Evolutionary conservation across 1,139 yeast genomes (phyloP).

Genomic region (Yamadazyma kanchanaburiensis): DNA sequence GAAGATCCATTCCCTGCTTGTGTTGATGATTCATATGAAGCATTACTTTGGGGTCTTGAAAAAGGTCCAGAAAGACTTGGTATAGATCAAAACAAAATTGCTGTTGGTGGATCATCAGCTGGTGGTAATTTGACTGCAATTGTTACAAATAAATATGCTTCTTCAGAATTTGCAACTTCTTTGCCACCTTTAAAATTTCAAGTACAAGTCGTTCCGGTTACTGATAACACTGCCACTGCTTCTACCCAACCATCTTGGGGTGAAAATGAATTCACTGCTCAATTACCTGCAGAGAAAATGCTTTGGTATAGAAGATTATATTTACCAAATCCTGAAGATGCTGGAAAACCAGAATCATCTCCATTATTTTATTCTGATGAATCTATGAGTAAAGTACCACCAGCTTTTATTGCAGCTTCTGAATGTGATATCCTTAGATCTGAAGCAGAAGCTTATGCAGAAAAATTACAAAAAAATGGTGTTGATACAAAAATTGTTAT

Average conservation of each 20-base stretch:
- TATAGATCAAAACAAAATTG: slow-evolving; percentile 31
- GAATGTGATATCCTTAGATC: slow-evolving; percentile 46
- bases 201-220: slow-evolving; percentile 45
- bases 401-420: slow-evolving; percentile 41
- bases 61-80: slow-evolving; percentile 18
- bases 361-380: slow-evolving; percentile 42
- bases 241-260: slow-evolving; percentile 38
- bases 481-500: slow-evolving; percentile 28
- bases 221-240: slow-evolving; percentile 43
- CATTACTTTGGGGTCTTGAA: slow-evolving; percentile 20
- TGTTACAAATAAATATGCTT: slow-evolving; percentile 36
- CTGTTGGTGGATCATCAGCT: slow-evolving; percentile 48
- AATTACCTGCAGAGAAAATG: slow-evolving; percentile 48
- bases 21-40: slow-evolving; percentile 43
- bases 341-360: slow-evolving; percentile 40
- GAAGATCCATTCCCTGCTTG: slow-evolving; percentile 50
- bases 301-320: slow-evolving; percentile 46
- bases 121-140: slow-evolving; percentile 47
- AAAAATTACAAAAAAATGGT: slow-evolving; percentile 37
- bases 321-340: slow-evolving; percentile 33
- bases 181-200: slow-evolving; percentile 40
- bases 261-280: slow-evolving; percentile 41
- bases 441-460: slow-evolving; percentile 43
- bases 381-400: slow-evolving; percentile 37
- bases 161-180: slow-evolving; percentile 15